These are phyloP conservation scores for Metschnikowia borealis DNA, from an alignment of 805 yeast species.

Conservation along the genomic window DNA sequence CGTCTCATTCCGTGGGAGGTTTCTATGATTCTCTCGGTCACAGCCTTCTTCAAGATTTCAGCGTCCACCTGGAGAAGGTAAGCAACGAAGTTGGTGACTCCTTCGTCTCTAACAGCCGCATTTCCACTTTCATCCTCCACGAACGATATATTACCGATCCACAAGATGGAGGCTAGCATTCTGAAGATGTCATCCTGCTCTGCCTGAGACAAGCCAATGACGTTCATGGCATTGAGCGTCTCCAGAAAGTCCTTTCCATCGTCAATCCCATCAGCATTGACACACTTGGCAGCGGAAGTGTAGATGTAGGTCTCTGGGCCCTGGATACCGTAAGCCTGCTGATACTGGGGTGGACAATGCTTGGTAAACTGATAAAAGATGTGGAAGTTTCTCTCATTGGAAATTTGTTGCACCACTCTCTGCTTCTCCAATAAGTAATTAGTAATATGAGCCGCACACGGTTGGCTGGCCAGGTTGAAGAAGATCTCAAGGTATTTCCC, in stretches of 20 bases:
- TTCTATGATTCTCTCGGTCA: constrained; percentile 81
- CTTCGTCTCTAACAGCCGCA: constrained; percentile 73
- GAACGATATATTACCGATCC: constrained; percentile 93
- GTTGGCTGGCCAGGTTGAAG: constrained; percentile 72
- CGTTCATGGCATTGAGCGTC: constrained; percentile 79
- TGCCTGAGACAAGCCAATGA: constrained; percentile 73
- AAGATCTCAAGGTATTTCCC: constrained; percentile 91
- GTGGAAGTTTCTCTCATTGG: constrained; percentile 92
- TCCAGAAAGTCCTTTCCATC: constrained; percentile 76
- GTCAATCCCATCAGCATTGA: constrained; percentile 80
- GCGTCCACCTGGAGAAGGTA: constrained; percentile 81
- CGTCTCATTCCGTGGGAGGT: constrained; percentile 85
- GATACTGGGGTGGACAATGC: constrained; percentile 79
- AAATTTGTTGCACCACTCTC: constrained; percentile 93
- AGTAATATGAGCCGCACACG: constrained; percentile 93
- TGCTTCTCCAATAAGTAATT: constrained; percentile 92
- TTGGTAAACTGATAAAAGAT: constrained; percentile 95
- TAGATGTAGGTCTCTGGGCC: constrained; percentile 89
- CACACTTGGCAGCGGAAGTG: constrained; percentile 83
- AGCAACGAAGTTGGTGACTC: constrained; percentile 94
- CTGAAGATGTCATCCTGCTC: constrained; percentile 92
- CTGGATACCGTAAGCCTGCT: constrained; percentile 84
- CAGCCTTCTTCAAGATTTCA: constrained; percentile 57
- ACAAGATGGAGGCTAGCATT: constrained; percentile 75
- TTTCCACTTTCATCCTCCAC: constrained; percentile 84